phyloP scores from a whole-genome alignment of 2,329 filamentous ascomycete genomes.

The Scytalidium sp. region DNA sequence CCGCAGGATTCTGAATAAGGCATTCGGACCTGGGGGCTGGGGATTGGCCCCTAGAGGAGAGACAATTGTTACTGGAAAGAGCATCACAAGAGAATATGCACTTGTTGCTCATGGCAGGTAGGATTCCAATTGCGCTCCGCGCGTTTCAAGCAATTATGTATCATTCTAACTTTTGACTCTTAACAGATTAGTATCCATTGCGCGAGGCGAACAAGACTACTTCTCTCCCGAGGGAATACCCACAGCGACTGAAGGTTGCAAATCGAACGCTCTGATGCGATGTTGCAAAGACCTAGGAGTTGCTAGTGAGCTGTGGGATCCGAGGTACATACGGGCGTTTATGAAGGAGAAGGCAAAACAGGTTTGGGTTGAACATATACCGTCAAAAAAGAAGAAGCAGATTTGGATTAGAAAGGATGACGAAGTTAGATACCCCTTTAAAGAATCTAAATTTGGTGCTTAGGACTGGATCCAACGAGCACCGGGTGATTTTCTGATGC shows the following conservation, averaged over 20 bases:
- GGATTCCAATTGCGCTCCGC: constrained; percentile 26
- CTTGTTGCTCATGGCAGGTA: constrained; percentile 85
- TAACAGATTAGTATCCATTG: constrained; percentile 82
- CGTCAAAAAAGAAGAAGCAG: constrained; percentile 85
- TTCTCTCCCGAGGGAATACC: constrained; percentile 88
- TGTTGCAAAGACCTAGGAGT: constrained; percentile 98
- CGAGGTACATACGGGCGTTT: constrained; percentile 81
- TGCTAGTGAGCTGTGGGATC: constrained; percentile 95
- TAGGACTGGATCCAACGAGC: no score
- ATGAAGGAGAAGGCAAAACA: constrained; percentile 73
- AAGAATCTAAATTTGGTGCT: constrained; percentile 36
- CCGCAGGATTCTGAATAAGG: constrained; percentile 79
- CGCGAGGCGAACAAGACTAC: constrained; percentile 91
- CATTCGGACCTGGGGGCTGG: constrained; percentile 95
- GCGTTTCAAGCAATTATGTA: not conserved
- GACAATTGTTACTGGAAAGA: constrained; percentile 53
- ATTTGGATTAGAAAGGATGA: constrained; percentile 86
- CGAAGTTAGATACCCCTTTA: constrained; percentile 62
- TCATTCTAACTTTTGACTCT: constrained; percentile 4
- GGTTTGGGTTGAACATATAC: constrained; percentile 83
- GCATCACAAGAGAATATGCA: constrained; percentile 87
- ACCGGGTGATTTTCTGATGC: no score
- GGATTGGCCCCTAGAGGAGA: constrained; percentile 85
- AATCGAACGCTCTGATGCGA: constrained; percentile 95
- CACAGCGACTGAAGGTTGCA: constrained; percentile 93